A percentile compares a stretch with the other conserved stretches of the same genome.
Evolutionary conservation across 768 basidiomycete genomes (phyloP).

Genomic region (Leucocoprinus birnbaumii): DNA sequence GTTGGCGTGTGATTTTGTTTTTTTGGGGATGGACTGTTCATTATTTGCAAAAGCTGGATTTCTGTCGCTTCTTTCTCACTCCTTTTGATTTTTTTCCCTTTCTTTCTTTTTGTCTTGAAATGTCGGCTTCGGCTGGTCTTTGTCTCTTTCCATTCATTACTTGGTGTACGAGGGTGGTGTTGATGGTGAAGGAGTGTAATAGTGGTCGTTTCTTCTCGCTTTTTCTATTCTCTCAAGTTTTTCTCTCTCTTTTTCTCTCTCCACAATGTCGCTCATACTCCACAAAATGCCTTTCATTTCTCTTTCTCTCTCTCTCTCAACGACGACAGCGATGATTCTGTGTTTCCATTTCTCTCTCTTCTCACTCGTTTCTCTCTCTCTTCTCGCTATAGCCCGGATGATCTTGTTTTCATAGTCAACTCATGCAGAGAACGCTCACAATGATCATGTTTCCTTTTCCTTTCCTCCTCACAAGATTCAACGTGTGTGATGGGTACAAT

Average conservation of each 20-base stretch:
- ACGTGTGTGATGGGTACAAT: neutral
- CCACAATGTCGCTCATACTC: too few species aligned
- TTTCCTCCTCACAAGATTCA: neutral
- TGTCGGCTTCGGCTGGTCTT: neutral
- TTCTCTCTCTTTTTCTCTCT: neutral
- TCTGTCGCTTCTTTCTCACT: too few species aligned
- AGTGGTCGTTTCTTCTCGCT: constrained; percentile 1
- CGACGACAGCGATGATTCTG: neutral
- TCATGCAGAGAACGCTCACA: constrained; percentile 2
- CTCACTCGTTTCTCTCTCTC: neutral
- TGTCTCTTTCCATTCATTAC: neutral
- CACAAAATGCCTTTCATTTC: neutral
- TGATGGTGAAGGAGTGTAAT: too few species aligned
- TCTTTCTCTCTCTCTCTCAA: neutral
- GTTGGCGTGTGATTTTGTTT: too few species aligned
- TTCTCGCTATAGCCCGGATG: neutral
- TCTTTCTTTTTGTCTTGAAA: neutral
- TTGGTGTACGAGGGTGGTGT: too few species aligned
- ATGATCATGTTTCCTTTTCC: constrained; percentile 4
- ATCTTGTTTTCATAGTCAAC: constrained; percentile 3
- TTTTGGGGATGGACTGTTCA: too few species aligned
- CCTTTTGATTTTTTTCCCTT: too few species aligned
- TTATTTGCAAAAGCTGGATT: too few species aligned
- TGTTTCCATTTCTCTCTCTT: neutral
- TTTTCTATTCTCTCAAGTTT: neutral